Conservation (phyloP, 2,329 filamentous ascomycete species). For the Fusarium clavum region DNA sequence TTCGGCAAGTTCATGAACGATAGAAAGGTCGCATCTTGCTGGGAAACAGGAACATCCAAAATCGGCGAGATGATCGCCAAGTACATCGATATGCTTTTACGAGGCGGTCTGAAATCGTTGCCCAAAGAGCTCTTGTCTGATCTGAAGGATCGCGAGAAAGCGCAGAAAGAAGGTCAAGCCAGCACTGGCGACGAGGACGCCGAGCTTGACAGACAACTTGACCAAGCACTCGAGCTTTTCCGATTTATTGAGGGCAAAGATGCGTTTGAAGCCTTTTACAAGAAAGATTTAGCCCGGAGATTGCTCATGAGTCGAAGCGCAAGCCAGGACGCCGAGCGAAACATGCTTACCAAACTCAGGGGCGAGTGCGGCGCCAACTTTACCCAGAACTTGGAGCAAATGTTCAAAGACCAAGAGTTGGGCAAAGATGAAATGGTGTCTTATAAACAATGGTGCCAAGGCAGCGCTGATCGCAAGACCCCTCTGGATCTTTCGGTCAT, state of each 20-base stretch:
- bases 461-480: constrained; percentile 60
- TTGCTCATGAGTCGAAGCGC: constrained; percentile 92
- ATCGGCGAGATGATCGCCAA: constrained; percentile 99
- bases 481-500: constrained; percentile 79
- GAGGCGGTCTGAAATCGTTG: constrained; percentile 86
- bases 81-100: constrained; percentile 89
- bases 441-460: constrained; percentile 77
- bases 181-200: constrained; percentile 87
- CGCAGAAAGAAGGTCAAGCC: constrained; percentile 71
- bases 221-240: constrained; percentile 94
- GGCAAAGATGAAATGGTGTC: constrained; percentile 92
- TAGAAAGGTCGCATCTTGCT: constrained; percentile 76
- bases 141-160: constrained; percentile 65
- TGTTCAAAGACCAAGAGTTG: constrained; percentile 99
- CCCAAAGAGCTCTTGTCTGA: constrained; percentile 76
- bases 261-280: constrained; percentile 99
- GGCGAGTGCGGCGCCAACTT: constrained; percentile 94
- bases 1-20: constrained; percentile 96
- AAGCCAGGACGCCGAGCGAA: constrained; percentile 93
- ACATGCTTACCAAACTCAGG: constrained; percentile 92
- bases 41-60: constrained; percentile 88
- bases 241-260: constrained; percentile 97
- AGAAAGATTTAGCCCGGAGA: constrained; percentile 91
- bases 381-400: constrained; percentile 96
- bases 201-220: constrained; percentile 90